Base-by-base conservation (phyloP, 495 filamentous ascomycete species). In the Xylaria venustula region DNA sequence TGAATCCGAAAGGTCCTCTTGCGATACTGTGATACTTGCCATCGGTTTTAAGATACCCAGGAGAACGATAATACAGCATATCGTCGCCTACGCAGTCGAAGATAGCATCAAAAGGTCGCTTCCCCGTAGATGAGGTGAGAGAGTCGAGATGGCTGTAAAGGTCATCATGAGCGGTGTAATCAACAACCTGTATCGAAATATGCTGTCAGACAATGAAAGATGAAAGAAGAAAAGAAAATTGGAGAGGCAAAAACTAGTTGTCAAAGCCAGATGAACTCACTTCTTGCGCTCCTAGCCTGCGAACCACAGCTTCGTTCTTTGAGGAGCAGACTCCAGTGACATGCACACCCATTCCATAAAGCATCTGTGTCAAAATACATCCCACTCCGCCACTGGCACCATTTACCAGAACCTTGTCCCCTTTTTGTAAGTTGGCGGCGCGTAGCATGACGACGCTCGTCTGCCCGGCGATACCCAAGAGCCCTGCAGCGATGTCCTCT, bases 371-470 rank as follows among this genome's bases (percentile, higher is more conserved):
- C 23, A 64, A 47, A 11, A 67, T 47, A 19, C 51, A 61, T 7
- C 56, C 61, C 45, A 67, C 62, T 42, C 64, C 62, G 14, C 62
- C 64, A 22, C 63, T 65, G 8, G 63, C 63, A 20, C 63, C 63
- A 37, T 65, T 65, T 23, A 65, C 9, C 17, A 65, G 36, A 25
- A 47, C 63, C 14, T 15, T 46, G 20, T 62, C 54, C 1, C 59
- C 63, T 30, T 53, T 49, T 17, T 53, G 28, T 12, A 65, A 7
- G 45, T 58, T 51, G 6, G 59, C 59, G 19, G 54, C 48, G 48
- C 50, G 63, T 14, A 65, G 11, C 30, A 65, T 9, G 19, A 44
- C 36, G 40, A 51, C 23, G 19, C 46, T 61, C 23, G 64, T 67
- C 40, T 67, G 62, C 15, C 64, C 64, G 9, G 46, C 64, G 15